phyloP scores from a whole-genome alignment of 345 rosid species.

The Anacardium occidentale region DNA sequence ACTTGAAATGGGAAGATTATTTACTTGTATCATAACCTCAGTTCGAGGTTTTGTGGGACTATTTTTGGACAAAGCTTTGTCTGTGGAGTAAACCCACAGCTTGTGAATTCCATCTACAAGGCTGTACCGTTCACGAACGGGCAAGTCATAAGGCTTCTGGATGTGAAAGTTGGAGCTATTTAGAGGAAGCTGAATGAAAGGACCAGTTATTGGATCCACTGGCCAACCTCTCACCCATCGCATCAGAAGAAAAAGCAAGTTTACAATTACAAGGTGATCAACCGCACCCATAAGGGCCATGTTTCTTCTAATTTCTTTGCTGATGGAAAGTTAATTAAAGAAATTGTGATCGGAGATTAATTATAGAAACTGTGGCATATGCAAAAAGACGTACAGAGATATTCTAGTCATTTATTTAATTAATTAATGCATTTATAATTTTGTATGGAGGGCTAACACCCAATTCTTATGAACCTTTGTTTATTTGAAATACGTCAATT shows the following conservation, averaged over 20 bases:
- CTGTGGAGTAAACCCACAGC: constrained; percentile 34
- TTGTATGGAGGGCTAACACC: too few species aligned
- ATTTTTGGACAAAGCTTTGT: constrained; percentile 19
- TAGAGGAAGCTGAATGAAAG: constrained; percentile 17
- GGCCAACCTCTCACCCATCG: neutral
- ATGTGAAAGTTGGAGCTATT: constrained; percentile 16
- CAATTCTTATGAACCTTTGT: too few species aligned
- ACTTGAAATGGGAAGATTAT: neutral
- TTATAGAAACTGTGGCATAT: too few species aligned
- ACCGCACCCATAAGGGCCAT: neutral
- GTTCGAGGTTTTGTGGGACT: constrained; percentile 29
- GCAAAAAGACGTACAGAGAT: too few species aligned
- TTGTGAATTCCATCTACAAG: constrained; percentile 32
- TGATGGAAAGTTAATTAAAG: too few species aligned
- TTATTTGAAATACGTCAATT: too few species aligned
- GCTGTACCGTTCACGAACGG: constrained; percentile 19
- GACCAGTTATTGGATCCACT: constrained; percentile 20
- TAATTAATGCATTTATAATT: too few species aligned
- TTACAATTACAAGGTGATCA: neutral
- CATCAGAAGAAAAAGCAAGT: neutral
- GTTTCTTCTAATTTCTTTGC: neutral
- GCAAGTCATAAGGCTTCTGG: constrained; percentile 27
- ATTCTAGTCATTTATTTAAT: too few species aligned
- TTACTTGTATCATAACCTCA: constrained; percentile 19
- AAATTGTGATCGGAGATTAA: too few species aligned